Percentiles rank a stretch among this genome's conserved stretches.
Conservation (phyloP, 2,329 filamentous ascomycete species). For the Juglanconis oblonga region DNA sequence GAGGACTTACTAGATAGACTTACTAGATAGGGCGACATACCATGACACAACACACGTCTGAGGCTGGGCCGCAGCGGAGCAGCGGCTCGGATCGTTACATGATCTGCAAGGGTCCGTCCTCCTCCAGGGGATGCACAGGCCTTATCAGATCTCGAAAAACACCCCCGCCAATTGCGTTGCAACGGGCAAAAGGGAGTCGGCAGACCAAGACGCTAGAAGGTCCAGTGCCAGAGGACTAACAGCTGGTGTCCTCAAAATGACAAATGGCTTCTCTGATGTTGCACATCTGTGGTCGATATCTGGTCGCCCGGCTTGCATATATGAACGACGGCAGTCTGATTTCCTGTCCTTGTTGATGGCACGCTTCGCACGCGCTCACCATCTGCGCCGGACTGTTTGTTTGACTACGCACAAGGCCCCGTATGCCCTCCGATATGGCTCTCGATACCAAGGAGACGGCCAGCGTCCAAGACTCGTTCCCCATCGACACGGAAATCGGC, state of each 20-base stretch:
- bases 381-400: no score
- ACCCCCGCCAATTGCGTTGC: constrained; percentile 6
- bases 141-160: constrained; percentile 4
- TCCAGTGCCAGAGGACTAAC: background rate
- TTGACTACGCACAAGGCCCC: no score
- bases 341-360: no score
- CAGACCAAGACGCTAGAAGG: background rate
- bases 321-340: no score
- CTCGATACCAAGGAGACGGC: background rate
- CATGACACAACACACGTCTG: no score
- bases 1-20: no score
- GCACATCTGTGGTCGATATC: no score
- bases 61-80: background rate
- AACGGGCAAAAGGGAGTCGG: constrained; percentile 1
- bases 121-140: background rate
- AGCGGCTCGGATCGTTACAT: background rate
- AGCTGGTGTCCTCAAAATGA: background rate
- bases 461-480: background rate
- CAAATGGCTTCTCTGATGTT: background rate
- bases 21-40: no score
- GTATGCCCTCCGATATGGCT: background rate
- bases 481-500: constrained; percentile 6
- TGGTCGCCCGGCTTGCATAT: no score
- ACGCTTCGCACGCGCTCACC: no score
- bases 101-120: background rate